Base-by-base conservation (phyloP, 2,329 filamentous ascomycete species). In the Tolypocladium nubicola region DNA sequence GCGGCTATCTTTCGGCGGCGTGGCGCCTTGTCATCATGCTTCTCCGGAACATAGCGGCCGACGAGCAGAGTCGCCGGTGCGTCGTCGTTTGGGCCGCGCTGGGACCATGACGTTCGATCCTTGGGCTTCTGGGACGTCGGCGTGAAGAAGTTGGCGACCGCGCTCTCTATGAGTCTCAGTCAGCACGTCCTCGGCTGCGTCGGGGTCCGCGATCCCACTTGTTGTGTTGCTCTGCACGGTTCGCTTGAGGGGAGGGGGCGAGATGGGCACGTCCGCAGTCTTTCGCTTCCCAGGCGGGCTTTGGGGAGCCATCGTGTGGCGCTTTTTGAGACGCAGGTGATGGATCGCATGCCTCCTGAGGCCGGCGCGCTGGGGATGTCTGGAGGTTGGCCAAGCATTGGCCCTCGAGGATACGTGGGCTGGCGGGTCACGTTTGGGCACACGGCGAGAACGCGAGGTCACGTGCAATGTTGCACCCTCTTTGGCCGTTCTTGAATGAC, bases 131-230 rank as follows among this genome's bases (percentile, higher is more conserved):
- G 84, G 0, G 91, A 97, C 0, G 81, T 69, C 0, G 92, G 92
- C 0, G 86, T 96, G 73, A 97, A 97, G 76, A 97, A 97, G 56
- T 82, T 90, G 23, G 88, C 82, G 1, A 96, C 84, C 1, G 87
- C 84, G 59, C 73, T 83, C 69, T 84, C 87, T 89, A 13, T 30
- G 30, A 21, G 33, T 43, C 50, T 53, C 40, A 41, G 55, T 68
- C 57, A 69, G 62, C 35, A 40, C 9, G 33, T 41, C 26, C 47
- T 37, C 30, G 47, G 19, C 47, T 10, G 35, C 13, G 19, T 19
- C 16, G 14, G 10, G 8, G 43, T 43, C n/a, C 10, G 3, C 14
- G 35, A 40, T 53, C 16, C 19, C 64, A 81, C 79, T 79, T 50
- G 80, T 79, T 54, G 79, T 80, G 43, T 69, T 72, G 63, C 76